phyloP scores from a whole-genome alignment of 2,329 filamentous ascomycete genomes.

The Pezicula rhizophila region DNA sequence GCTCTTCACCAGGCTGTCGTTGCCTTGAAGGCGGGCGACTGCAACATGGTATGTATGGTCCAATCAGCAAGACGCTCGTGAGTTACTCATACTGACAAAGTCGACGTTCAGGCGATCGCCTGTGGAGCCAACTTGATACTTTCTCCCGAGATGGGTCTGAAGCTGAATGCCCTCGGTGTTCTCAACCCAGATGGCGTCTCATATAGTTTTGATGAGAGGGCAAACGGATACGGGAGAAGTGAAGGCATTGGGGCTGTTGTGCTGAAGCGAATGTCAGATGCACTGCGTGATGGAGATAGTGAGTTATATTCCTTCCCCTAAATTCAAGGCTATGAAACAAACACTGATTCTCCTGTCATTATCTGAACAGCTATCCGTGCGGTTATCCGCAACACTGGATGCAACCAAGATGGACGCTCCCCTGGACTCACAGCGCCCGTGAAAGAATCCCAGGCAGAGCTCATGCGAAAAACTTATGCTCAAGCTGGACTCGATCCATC shows the following conservation, averaged over 20 bases:
- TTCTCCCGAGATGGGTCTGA: background rate
- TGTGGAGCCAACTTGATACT: slow-evolving; percentile 2
- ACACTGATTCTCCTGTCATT: too few relatives aligned
- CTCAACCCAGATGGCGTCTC: slow-evolving; percentile 36
- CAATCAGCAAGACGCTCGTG: too few relatives aligned
- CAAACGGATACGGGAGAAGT: slow-evolving; percentile 57
- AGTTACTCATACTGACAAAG: too few relatives aligned
- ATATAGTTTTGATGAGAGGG: slow-evolving; percentile 49
- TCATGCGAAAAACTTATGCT: slow-evolving; percentile 4
- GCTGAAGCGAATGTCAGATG: slow-evolving; percentile 51
- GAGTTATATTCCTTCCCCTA: too few relatives aligned
- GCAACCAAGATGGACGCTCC: slow-evolving; percentile 52
- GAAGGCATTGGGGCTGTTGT: slow-evolving; percentile 54
- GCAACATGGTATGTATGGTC: too few relatives aligned
- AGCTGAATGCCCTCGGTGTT: slow-evolving; percentile 14
- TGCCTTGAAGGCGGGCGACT: background rate
- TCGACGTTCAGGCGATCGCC: slow-evolving; percentile 3
- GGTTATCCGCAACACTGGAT: slow-evolving; percentile 44
- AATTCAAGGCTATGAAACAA: too few relatives aligned
- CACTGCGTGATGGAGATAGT: slow-evolving; percentile 51
- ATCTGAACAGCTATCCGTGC: slow-evolving; percentile 48
- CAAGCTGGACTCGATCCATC: slow-evolving; percentile 2
- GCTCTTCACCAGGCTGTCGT: slow-evolving; percentile 42
- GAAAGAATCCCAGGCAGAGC: slow-evolving; percentile 31
- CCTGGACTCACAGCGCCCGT: slow-evolving; percentile 50